Conservation (phyloP, 768 basidiomycete genomes). For the Pleurotus sapidus region DNA sequence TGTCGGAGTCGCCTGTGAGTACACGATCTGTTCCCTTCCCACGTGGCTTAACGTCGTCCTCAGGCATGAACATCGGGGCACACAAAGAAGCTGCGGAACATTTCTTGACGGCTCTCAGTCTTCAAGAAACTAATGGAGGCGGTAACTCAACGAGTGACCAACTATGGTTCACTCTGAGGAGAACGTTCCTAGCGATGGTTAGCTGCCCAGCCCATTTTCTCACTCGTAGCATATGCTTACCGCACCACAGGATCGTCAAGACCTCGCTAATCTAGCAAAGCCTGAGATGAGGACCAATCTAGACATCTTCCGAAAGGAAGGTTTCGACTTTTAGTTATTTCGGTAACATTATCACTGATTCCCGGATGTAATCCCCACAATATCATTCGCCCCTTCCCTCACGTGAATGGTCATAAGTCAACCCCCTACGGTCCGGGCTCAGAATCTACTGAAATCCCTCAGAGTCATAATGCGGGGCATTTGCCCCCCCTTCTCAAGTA, state of each 20-base stretch:
- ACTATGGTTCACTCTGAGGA: conserved; percentile 86
- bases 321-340: conserved; percentile 78
- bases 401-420: background rate
- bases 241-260: conserved; percentile 61
- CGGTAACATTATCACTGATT: background rate
- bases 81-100: conserved; percentile 96
- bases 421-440: conserved; percentile 10
- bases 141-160: conserved; percentile 76
- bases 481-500: too few relatives aligned
- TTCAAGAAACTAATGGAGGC: conserved; percentile 60
- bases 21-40: background rate
- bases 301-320: conserved; percentile 73
- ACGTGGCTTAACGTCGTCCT: background rate
- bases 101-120: conserved; percentile 77
- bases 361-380: background rate
- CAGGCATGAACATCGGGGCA: conserved; percentile 94
- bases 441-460: too few relatives aligned
- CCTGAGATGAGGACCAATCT: conserved; percentile 60
- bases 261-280: conserved; percentile 77
- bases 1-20: conserved; percentile 94
- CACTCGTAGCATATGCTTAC: conserved; percentile 7
- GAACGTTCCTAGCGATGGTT: conserved; percentile 82
- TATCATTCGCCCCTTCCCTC: background rate
- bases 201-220: conserved; percentile 14
- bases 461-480: too few relatives aligned